Percentiles rank a stretch among this genome's conserved stretches.
Conservation (phyloP, 1,139 yeast genomes). For the Candida sp. region DNA sequence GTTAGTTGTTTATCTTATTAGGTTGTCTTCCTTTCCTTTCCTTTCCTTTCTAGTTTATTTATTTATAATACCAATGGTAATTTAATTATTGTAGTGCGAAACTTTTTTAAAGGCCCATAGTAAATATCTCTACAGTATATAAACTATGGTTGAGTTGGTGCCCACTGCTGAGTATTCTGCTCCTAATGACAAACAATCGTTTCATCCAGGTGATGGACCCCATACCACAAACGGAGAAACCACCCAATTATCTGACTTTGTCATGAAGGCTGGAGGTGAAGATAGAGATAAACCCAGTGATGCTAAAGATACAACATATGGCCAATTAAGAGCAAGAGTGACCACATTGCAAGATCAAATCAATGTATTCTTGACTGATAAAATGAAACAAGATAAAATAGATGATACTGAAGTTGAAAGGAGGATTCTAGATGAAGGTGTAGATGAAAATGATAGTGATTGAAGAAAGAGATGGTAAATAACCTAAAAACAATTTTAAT, state of each 20-base stretch:
- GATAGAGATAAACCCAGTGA: conserved; percentile 68
- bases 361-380: conserved; percentile 61
- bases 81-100: not conserved
- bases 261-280: conserved; percentile 62
- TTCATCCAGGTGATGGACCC: conserved; percentile 34
- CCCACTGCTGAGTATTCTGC: conserved; percentile 44
- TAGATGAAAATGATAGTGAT: conserved; percentile 36
- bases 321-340: conserved; percentile 57
- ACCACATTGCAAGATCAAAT: conserved; percentile 73
- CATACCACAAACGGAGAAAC: conserved; percentile 64
- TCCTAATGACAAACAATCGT: conserved; percentile 26
- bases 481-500: too few relatives aligned
- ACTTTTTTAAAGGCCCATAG: not conserved
- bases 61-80: too few relatives aligned
- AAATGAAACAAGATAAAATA: conserved; percentile 46
- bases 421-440: conserved; percentile 58
- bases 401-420: conserved; percentile 36
- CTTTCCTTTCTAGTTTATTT: too few relatives aligned
- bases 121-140: too few relatives aligned
- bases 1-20: too few relatives aligned
- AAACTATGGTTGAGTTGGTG: conserved; percentile 11
- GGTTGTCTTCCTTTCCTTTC: too few relatives aligned
- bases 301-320: conserved; percentile 49
- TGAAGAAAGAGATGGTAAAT: conserved; percentile 6
- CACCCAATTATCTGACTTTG: conserved; percentile 71